phyloP scores from a whole-genome alignment of 805 yeast genomes.

The Candida tammaniensis region DNA sequence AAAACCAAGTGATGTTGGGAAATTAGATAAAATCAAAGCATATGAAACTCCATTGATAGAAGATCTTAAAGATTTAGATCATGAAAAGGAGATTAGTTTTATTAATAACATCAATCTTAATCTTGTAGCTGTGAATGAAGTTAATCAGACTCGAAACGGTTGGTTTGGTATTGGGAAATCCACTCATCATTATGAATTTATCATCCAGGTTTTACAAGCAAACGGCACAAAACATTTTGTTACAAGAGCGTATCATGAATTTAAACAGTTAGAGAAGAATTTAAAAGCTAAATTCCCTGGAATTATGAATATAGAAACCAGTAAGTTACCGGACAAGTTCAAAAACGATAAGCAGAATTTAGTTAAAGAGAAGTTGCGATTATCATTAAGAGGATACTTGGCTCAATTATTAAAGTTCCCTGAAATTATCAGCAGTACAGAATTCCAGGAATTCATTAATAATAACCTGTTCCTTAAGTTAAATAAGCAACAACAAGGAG shows the following conservation, averaged over 20 bases:
- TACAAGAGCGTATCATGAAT: slow-evolving; percentile 65
- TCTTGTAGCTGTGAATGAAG: slow-evolving; percentile 60
- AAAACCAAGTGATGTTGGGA: slow-evolving; percentile 36
- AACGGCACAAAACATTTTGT: slow-evolving; percentile 39
- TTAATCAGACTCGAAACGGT: slow-evolving; percentile 5
- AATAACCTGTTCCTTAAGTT: slow-evolving; percentile 35
- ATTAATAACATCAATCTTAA: slow-evolving; percentile 62
- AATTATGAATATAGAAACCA: slow-evolving; percentile 44
- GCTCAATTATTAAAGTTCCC: slow-evolving; percentile 49
- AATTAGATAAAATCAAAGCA: slow-evolving; percentile 26
- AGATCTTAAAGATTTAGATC: slow-evolving; percentile 3
- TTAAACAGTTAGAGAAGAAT: slow-evolving; percentile 52
- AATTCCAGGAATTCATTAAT: slow-evolving; percentile 53
- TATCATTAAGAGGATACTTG: slow-evolving; percentile 75
- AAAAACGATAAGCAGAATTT: slow-evolving; percentile 35
- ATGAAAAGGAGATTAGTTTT: slow-evolving; percentile 23
- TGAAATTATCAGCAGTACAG: slow-evolving; percentile 52
- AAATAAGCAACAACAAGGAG: slow-evolving; percentile 45
- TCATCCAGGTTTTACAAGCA: slow-evolving; percentile 42
- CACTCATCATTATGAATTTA: slow-evolving; percentile 41
- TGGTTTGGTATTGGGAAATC: slow-evolving; percentile 10
- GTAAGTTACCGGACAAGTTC: slow-evolving; percentile 52
- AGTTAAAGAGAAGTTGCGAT: slow-evolving; percentile 72
- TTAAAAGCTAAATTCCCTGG: slow-evolving; percentile 67
- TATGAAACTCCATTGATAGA: slow-evolving; percentile 9